A percentile compares a stretch with the other conserved stretches of the same genome.
phyloP scores from a whole-genome alignment of 495 filamentous ascomycete genomes.

The Durotheca rogersii region DNA sequence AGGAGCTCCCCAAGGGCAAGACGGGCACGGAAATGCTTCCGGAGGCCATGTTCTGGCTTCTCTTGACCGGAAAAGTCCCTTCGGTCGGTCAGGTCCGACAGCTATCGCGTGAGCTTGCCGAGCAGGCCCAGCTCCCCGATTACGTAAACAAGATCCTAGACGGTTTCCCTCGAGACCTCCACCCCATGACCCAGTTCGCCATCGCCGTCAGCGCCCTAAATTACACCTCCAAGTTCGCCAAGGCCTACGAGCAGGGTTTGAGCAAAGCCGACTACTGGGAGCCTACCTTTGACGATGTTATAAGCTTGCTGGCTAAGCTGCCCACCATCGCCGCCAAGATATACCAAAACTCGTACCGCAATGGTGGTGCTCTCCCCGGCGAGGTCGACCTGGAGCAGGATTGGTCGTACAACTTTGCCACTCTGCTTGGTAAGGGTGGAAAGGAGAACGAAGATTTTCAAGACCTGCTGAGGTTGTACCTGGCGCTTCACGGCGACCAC shows the following conservation, averaged over 20 bases:
- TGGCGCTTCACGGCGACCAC: constrained; percentile 96
- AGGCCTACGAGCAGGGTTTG: constrained; percentile 85
- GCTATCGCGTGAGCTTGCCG: constrained; percentile 82
- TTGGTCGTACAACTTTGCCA: constrained; percentile 97
- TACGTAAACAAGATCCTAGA: constrained; percentile 89
- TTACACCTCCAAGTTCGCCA: constrained; percentile 87
- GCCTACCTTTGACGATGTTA: constrained; percentile 94
- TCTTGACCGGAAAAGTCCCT: constrained; percentile 90
- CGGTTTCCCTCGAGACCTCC: constrained; percentile 80
- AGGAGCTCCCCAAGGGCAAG: constrained; percentile 87
- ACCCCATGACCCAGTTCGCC: constrained; percentile 98
- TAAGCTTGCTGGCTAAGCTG: constrained; percentile 91
- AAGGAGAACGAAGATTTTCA: constrained; percentile 89
- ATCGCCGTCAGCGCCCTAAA: constrained; percentile 92
- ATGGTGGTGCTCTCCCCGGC: constrained; percentile 73
- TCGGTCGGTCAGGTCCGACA: constrained; percentile 74
- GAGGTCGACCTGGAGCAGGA: constrained; percentile 82
- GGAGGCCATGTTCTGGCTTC: constrained; percentile 99
- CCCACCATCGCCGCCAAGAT: constrained; percentile 96
- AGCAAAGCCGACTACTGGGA: constrained; percentile 98
- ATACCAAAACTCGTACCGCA: constrained; percentile 83
- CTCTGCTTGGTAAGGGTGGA: constrained; percentile 90
- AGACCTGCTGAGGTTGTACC: constrained; percentile 87
- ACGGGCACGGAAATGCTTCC: constrained; percentile 98
- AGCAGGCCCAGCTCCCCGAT: constrained; percentile 77